Conservation (phyloP, 768 basidiomycete genomes). For the Stropharia rugosoannulata region DNA sequence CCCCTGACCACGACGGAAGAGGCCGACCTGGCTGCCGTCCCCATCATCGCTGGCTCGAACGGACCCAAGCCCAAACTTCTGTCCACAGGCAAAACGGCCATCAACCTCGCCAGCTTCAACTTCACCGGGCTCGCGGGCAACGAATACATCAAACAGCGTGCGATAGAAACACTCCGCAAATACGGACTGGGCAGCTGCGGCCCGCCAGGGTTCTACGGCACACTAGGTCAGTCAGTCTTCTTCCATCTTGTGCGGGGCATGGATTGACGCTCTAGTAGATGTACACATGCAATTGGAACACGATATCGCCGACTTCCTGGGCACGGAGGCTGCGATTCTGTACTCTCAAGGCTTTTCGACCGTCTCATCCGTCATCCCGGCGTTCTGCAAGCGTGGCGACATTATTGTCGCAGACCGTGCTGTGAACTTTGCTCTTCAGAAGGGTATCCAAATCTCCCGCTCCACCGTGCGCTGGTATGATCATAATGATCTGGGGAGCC, state of each 20-base stretch:
- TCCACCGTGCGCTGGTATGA: conserved; percentile 94
- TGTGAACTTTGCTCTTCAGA: conserved; percentile 95
- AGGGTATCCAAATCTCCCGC: conserved; percentile 91
- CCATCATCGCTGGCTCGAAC: conserved; percentile 75
- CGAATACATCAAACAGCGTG: conserved; percentile 82
- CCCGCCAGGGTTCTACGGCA: conserved; percentile 96
- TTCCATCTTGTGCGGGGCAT: background rate
- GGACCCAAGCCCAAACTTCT: conserved; percentile 82
- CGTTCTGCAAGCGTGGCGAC: conserved; percentile 97
- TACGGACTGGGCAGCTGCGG: conserved; percentile 96
- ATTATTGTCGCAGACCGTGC: conserved; percentile 98
- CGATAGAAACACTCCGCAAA: conserved; percentile 79
- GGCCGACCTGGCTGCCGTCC: conserved; percentile 70
- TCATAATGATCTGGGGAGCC: conserved; percentile 89
- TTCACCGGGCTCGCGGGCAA: conserved; percentile 89
- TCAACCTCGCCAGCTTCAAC: conserved; percentile 90
- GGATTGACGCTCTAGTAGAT: conserved; percentile 44
- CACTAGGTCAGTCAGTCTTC: conserved; percentile 62
- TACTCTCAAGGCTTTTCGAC: conserved; percentile 95
- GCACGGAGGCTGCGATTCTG: conserved; percentile 84
- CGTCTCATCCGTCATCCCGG: conserved; percentile 91
- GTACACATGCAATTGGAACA: conserved; percentile 89
- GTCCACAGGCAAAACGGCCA: conserved; percentile 67
- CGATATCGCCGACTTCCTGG: conserved; percentile 88
- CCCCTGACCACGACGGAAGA: conserved; percentile 60